Evolutionary conservation across 2,329 filamentous ascomycete genomes (phyloP).

Genomic region (Aspergillus floridensis): DNA sequence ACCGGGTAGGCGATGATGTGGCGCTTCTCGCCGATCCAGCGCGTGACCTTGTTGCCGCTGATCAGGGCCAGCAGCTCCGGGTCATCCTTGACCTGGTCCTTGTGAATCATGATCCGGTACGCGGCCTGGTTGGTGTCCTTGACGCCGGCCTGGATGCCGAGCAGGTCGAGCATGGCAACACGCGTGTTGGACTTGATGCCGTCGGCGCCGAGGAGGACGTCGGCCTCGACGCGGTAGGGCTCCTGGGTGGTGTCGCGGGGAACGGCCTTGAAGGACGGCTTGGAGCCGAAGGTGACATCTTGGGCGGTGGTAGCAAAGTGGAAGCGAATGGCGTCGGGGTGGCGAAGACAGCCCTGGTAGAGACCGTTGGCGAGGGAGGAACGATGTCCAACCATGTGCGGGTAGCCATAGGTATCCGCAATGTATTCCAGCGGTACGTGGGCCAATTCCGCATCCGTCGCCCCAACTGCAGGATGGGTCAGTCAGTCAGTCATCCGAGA

Average conservation of each 20-base stretch:
- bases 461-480: conserved; percentile 54
- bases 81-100: conserved; percentile 45
- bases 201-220: conserved; percentile 54
- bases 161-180: conserved; percentile 40
- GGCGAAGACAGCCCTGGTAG: conserved; percentile 66
- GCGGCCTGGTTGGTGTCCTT: conserved; percentile 53
- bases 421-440: conserved; percentile 70
- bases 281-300: conserved; percentile 59
- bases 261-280: conserved; percentile 58
- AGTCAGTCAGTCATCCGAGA: not conserved
- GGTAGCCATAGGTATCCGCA: conserved; percentile 65
- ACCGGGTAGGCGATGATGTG: conserved; percentile 69
- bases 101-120: conserved; percentile 54
- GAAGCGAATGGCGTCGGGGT: conserved; percentile 62
- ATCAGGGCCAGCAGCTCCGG: conserved; percentile 57
- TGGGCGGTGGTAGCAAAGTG: conserved; percentile 61
- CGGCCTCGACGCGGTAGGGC: conserved; percentile 50
- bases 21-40: conserved; percentile 65
- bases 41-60: conserved; percentile 55
- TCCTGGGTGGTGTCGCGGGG: conserved; percentile 52
- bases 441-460: conserved; percentile 65
- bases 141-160: conserved; percentile 41
- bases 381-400: conserved; percentile 78
- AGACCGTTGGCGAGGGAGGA: conserved; percentile 67
- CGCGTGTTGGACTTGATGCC: conserved; percentile 54